Evolutionary conservation across 371 early-diverging fungal species (phyloP), one percentile per base, ranked within the genome.

Genomic region (Dichotomocladium elegans): DNA sequence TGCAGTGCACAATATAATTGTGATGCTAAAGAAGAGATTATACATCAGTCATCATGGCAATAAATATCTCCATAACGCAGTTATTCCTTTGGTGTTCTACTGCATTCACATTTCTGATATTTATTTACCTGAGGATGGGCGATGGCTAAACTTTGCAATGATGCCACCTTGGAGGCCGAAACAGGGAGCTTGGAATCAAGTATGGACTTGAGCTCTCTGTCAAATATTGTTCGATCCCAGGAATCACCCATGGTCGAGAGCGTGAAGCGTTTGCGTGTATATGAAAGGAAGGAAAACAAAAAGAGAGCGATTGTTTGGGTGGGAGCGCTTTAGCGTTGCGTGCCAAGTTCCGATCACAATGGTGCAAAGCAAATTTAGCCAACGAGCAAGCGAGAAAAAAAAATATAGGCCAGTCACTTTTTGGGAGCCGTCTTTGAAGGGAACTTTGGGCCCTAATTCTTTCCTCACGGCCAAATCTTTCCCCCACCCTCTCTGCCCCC

Each of bases 121-220:
- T 31, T 34, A 17, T 45, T 53, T 67, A 85, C 87, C 72, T 81
- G 66, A 10, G 79, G 76, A 60, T 83, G 74, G 35, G 69, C 64
- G 28, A 79, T 60, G 7, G 82, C 87, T 29, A 79, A 58, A 9
- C 63, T 53, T 48, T 81, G 81, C 27, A 87, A 55, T 9, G 67
- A 35, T 12, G 70, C 60, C 45, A 87, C 85, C 65, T 80, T 80
- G 7, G 84, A 83, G 9, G 82, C 85, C 15, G 87, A 85, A 2
- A 87, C 76, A 3, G 85, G 81, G 4, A 73, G 63, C 45, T 80
- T 80, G 8, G 68, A 58, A 35, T 80, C 79, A 44, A 73, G 56
- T 10, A 83, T 70, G 5, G 79, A 55, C 27, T 74, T 75, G 12
- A 87, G 55, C 30, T 82, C 85, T 46, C 65, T 71, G 58, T 85